Base-by-base conservation (phyloP, 2,329 filamentous ascomycete species). In the Raffaelea arxii region DNA sequence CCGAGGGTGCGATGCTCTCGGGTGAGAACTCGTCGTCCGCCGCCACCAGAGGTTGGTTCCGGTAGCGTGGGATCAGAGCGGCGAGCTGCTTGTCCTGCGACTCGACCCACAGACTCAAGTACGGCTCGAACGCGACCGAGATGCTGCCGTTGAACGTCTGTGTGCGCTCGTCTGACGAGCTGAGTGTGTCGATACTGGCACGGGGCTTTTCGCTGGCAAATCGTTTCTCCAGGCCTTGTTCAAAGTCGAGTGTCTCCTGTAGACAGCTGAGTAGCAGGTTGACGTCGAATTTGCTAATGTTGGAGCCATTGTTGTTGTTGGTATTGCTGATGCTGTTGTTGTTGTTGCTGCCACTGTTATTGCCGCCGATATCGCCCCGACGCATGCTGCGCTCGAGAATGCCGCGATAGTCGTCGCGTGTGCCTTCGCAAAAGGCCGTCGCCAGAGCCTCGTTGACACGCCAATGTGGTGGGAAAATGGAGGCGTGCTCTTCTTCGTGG, bases 51-150 rank as follows among this genome's bases (percentile, higher is more conserved):
- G 88, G 84, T 55, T 95, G 88, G 49, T 75, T 78, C 53, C 85
- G 86, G 65, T 97, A 97, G 61, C 81, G 88, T 0, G 89, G 89
- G 53, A 98, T 86, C 65, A 97, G 80, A 7, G 72, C 66, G 6
- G 88, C 84, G 48, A 97, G 72, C 57, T 94, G 84, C 63, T 82
- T 91, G 64, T 96, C 91, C 64, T 97, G 92, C 10, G 88, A 91
- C 50, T 97, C 91, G 2, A 98, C 89, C 92, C 92, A 98, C 4
- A 98, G 70, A 60, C 88, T 95, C 53, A 98, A 75, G 62, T 97
- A 98, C 1, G 92, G 92, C 65, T 97, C 92, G 59, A 98, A 98
- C 1, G 92, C 92, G 51, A 94, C 88, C 0, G 92, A 97, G 50
- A 98, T 95, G 4, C 87, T 83, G 47, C 94, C 88, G 46, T 86